Evolutionary conservation across 495 filamentous ascomycete genomes (phyloP).

Genomic region (Xylaria sp.): DNA sequence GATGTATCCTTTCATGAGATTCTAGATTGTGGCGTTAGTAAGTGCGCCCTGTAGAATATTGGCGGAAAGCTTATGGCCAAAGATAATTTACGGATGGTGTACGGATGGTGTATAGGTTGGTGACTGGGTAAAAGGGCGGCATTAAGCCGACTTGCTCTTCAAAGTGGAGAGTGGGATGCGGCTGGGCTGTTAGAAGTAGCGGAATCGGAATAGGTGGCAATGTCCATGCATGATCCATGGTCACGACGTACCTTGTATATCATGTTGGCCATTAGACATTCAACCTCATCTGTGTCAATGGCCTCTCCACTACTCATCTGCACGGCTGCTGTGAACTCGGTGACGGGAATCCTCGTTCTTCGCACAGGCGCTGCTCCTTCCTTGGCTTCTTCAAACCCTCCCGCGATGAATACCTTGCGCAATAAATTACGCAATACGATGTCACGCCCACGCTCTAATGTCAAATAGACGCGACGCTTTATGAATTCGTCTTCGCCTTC

Average conservation of each 20-base stretch:
- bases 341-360: constrained; percentile 78
- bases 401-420: constrained; percentile 84
- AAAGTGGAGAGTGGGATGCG: neutral
- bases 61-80: neutral
- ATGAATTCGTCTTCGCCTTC: constrained; percentile 88
- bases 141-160: neutral
- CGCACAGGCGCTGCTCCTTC: constrained; percentile 65
- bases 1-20: constrained; percentile 97
- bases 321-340: constrained; percentile 73
- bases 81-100: constrained; percentile 4
- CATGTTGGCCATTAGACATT: constrained; percentile 91
- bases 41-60: neutral
- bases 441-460: constrained; percentile 88
- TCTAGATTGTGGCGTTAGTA: constrained; percentile 57
- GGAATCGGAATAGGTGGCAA: neutral
- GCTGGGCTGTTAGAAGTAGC: neutral
- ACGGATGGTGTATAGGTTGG: neutral
- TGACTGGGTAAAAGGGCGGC: neutral
- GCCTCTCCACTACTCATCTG: constrained; percentile 64
- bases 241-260: constrained; percentile 86
- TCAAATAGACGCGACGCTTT: constrained; percentile 93
- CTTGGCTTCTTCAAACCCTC: constrained; percentile 77
- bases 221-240: neutral
- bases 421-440: constrained; percentile 89
- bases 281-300: constrained; percentile 89